Percentiles rank a stretch among this genome's conserved stretches.
Conservation (phyloP, 768 basidiomycete genomes). For the Russula abietina region DNA sequence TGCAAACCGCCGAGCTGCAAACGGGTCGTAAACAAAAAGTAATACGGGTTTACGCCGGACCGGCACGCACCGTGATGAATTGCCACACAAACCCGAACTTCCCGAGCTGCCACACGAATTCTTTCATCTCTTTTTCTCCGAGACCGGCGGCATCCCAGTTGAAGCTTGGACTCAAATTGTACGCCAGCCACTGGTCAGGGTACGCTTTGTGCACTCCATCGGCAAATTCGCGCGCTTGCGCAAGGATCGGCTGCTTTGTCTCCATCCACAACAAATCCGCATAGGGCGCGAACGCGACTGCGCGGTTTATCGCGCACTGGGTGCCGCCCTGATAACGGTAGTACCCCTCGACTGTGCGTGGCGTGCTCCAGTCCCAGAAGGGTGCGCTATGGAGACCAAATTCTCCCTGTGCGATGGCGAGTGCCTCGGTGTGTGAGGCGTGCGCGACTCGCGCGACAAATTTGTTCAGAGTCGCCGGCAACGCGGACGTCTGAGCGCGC, state of each 20-base stretch:
- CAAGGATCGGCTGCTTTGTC: slow-evolving; percentile 88
- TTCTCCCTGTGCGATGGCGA: slow-evolving; percentile 69
- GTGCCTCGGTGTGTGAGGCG: slow-evolving; percentile 62
- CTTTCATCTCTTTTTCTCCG: slow-evolving; percentile 75
- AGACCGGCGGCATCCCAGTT: slow-evolving; percentile 95
- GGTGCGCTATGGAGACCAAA: slow-evolving; percentile 70
- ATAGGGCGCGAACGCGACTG: slow-evolving; percentile 89
- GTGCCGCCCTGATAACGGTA: slow-evolving; percentile 98
- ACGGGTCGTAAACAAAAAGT: not conserved
- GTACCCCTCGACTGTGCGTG: slow-evolving; percentile 91
- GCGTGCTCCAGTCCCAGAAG: slow-evolving; percentile 93
- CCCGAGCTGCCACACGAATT: slow-evolving; percentile 87
- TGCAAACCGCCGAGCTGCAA: slow-evolving; percentile 88
- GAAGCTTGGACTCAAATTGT: slow-evolving; percentile 92
- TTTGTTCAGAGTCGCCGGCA: slow-evolving; percentile 44
- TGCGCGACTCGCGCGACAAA: slow-evolving; percentile 61
- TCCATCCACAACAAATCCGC: slow-evolving; percentile 95
- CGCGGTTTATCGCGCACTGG: slow-evolving; percentile 87
- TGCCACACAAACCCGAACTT: slow-evolving; percentile 98
- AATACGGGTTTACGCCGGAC: too few species aligned
- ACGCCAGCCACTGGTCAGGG: slow-evolving; percentile 93
- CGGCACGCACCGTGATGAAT: slow-evolving; percentile 83
- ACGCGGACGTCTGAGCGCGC: slow-evolving; percentile 47
- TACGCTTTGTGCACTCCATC: slow-evolving; percentile 74
- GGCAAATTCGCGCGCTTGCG: slow-evolving; percentile 90